Conservation (phyloP, 169 alveolate genomes). For the Plasmodium billcollinsi region DNA sequence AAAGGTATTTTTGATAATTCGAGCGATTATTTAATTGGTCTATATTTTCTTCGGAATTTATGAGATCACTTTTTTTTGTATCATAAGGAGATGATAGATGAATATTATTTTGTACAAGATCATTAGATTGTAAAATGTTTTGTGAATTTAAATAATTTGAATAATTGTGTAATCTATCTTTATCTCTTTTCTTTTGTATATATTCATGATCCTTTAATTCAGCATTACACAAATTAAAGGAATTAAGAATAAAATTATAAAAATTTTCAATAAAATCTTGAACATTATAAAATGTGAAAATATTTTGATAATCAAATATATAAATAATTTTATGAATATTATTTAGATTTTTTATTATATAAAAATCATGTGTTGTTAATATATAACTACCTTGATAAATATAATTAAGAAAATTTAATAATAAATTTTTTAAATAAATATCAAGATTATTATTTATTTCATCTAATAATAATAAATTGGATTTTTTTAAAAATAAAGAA, state of each 20-base stretch:
- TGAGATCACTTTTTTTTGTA: background rate
- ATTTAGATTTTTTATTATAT: conserved; percentile 76
- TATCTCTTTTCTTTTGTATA: background rate
- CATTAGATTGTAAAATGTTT: no score
- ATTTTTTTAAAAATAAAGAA: conserved; percentile 81
- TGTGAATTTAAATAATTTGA: no score
- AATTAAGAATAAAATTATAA: conserved; percentile 49
- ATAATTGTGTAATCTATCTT: no score
- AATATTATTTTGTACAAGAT: no score
- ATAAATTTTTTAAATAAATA: conserved; percentile 78
- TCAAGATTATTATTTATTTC: conserved; percentile 86
- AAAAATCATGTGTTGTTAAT: conserved; percentile 84
- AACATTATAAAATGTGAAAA: conserved; percentile 79
- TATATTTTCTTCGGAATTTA: background rate
- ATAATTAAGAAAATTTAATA: conserved; percentile 76
- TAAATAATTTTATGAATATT: conserved; percentile 74
- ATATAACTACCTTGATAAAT: conserved; percentile 83
- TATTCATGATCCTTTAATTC: background rate
- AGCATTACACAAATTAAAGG: conserved; percentile 26
- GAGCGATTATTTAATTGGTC: background rate
- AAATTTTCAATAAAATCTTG: conserved; percentile 79
- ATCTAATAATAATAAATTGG: conserved; percentile 82
- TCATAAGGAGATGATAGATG: no score
- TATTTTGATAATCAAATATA: conserved; percentile 75
- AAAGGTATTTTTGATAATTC: conserved; percentile 53